Percentiles rank a stretch among this genome's conserved stretches.
phyloP scores from a whole-genome alignment of 2,329 filamentous ascomycete genomes.

The Seiridium unicorne region DNA sequence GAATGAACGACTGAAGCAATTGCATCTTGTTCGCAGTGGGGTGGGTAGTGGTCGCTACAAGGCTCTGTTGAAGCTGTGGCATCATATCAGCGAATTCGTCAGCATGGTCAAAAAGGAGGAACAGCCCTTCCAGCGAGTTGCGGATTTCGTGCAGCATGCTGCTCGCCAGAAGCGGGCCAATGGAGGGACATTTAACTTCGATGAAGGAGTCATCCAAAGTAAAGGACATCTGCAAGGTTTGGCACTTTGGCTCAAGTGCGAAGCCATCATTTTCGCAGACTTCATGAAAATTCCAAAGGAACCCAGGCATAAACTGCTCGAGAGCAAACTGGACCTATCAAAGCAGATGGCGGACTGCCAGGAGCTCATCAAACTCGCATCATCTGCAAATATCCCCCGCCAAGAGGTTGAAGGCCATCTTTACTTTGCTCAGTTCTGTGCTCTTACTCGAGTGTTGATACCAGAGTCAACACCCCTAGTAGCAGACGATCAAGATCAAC shows the following conservation, averaged over 20 bases:
- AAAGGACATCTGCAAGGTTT: not conserved
- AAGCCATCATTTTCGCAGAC: too few species aligned
- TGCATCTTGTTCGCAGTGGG: conserved; percentile 15
- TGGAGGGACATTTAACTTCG: conserved; percentile 12
- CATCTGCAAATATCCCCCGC: conserved; percentile 20
- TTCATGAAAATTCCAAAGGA: too few species aligned
- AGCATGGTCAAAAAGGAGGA: conserved; percentile 38
- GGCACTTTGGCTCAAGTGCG: too few species aligned
- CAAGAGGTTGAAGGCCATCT: conserved; percentile 49
- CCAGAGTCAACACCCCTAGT: not conserved
- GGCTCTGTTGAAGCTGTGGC: conserved; percentile 18
- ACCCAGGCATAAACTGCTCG: too few species aligned
- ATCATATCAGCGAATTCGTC: conserved; percentile 16
- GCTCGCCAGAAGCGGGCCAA: conserved; percentile 6
- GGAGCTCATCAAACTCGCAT: not conserved
- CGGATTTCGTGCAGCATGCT: conserved; percentile 40
- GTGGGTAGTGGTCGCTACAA: conserved; percentile 19
- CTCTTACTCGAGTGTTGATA: conserved; percentile 31
- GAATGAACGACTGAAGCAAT: conserved; percentile 13
- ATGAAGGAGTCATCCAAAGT: not conserved
- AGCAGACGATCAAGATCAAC: not conserved
- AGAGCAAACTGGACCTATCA: too few species aligned
- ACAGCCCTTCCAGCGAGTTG: conserved; percentile 47
- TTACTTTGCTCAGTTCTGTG: conserved; percentile 41
- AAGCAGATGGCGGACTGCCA: too few species aligned